A percentile compares a stretch with the other conserved stretches of the same genome.
phyloP scores from a whole-genome alignment of 2,329 filamentous ascomycete genomes.

The Aureobasidium mangrovei region DNA sequence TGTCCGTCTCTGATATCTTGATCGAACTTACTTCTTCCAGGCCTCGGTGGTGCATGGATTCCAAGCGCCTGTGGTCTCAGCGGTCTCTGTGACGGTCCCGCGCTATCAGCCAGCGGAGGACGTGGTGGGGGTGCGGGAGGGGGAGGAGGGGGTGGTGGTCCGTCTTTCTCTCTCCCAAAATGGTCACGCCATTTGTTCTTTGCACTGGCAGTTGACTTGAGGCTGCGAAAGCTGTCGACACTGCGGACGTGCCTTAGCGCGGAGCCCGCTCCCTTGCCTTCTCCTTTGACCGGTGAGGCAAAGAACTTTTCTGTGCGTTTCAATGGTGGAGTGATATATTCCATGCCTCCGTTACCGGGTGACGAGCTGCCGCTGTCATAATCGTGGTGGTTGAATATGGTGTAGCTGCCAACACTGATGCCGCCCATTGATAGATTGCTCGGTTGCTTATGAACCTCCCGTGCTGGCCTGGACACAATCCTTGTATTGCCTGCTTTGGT shows the following conservation, averaged over 20 bases:
- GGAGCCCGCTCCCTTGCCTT: not conserved
- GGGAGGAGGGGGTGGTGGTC: not conserved
- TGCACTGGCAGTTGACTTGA: not conserved
- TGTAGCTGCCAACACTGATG: slow-evolving; percentile 16
- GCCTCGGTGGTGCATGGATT: not conserved
- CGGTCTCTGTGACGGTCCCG: not conserved
- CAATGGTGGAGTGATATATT: slow-evolving; percentile 20
- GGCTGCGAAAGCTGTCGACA: slow-evolving; percentile 11
- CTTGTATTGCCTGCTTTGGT: slow-evolving; percentile 5
- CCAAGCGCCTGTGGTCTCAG: not conserved
- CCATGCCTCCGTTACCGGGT: slow-evolving; percentile 11
- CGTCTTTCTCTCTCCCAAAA: not conserved
- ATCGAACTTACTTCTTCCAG: not conserved
- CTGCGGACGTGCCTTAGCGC: slow-evolving; percentile 12
- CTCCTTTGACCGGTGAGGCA: not conserved
- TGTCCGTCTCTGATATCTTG: not conserved
- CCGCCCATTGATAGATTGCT: slow-evolving; percentile 15
- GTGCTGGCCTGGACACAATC: slow-evolving; percentile 16
- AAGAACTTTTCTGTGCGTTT: slow-evolving; percentile 21
- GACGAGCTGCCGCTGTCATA: slow-evolving; percentile 13
- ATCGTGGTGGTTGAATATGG: slow-evolving; percentile 13
- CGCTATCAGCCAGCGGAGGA: not conserved
- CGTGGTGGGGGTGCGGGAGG: not conserved
- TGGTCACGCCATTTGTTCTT: slow-evolving; percentile 1
- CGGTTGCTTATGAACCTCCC: slow-evolving; percentile 12